These are phyloP conservation scores for Gossypium turneri DNA, from an alignment of 345 rosid species.

Conservation along the genomic window DNA sequence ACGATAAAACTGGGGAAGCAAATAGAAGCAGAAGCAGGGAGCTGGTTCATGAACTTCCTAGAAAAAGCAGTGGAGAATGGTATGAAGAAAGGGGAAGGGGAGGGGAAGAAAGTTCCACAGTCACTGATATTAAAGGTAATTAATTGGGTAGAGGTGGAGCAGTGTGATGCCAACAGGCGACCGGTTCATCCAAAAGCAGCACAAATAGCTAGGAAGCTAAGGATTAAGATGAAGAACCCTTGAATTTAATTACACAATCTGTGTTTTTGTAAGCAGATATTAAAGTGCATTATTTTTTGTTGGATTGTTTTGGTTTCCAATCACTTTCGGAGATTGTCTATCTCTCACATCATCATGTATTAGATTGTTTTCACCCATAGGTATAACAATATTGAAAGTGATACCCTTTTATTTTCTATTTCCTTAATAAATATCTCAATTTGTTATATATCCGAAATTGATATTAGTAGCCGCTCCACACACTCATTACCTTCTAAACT, in stretches of 20 bases:
- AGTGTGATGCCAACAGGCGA: conserved; percentile 48
- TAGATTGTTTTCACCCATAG: no score
- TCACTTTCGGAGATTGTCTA: no score
- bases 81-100: conserved; percentile 63
- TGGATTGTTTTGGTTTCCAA: neutral
- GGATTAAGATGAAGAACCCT: conserved; percentile 41
- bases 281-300: conserved; percentile 22
- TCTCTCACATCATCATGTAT: no score
- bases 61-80: conserved; percentile 75
- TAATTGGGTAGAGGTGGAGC: conserved; percentile 85
- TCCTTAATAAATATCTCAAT: no score
- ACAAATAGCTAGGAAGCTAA: conserved; percentile 63
- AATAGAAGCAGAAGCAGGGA: conserved; percentile 72
- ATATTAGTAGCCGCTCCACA: no score
- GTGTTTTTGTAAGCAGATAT: conserved; percentile 15
- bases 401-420: no score
- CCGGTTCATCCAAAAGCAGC: conserved; percentile 71
- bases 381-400: no score
- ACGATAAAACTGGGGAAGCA: conserved; percentile 61
- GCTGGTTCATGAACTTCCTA: conserved; percentile 86
- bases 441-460: no score
- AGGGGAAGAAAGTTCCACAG: conserved; percentile 52
- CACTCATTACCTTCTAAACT: no score
- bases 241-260: neutral
- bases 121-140: conserved; percentile 62